phyloP scores from a whole-genome alignment of 1,284 basidiomycete genomes.

The Heterobasidion occidentale region DNA sequence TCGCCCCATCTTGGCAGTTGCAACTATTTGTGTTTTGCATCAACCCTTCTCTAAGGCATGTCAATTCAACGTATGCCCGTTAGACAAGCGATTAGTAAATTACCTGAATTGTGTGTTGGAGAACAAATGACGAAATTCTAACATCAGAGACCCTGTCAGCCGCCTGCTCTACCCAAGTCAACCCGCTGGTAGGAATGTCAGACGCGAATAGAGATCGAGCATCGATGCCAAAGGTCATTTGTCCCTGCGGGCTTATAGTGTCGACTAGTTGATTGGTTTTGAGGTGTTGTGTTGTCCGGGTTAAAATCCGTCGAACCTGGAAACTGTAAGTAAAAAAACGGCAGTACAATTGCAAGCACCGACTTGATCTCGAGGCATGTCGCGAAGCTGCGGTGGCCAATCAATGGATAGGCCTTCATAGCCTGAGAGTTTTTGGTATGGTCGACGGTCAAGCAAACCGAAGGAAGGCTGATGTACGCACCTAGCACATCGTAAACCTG shows the following conservation, averaged over 20 bases:
- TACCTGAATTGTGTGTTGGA: conserved; percentile 16
- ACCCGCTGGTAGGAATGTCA: conserved; percentile 10
- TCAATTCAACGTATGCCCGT: too few species aligned
- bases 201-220: conserved; percentile 37
- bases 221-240: conserved; percentile 32
- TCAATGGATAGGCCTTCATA: conserved; percentile 33
- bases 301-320: conserved; percentile 8
- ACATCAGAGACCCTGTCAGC: conserved; percentile 27
- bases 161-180: conserved; percentile 15
- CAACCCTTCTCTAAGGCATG: conserved; percentile 15
- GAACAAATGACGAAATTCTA: conserved; percentile 19
- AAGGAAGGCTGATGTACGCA: conserved; percentile 15
- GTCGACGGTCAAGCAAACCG: neutral
- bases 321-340: neutral
- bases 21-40: conserved; percentile 16
- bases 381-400: conserved; percentile 12
- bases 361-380: conserved; percentile 33
- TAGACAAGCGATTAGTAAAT: neutral
- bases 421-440: conserved; percentile 24
- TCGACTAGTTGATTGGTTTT: conserved; percentile 14
- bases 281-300: conserved; percentile 5
- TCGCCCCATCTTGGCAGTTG: conserved; percentile 9
- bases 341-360: conserved; percentile 8
- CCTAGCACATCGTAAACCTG: conserved; percentile 76
- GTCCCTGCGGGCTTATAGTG: conserved; percentile 17